phyloP scores from a whole-genome alignment of 2,329 filamentous ascomycete genomes.

The Microascus cirrosus region DNA sequence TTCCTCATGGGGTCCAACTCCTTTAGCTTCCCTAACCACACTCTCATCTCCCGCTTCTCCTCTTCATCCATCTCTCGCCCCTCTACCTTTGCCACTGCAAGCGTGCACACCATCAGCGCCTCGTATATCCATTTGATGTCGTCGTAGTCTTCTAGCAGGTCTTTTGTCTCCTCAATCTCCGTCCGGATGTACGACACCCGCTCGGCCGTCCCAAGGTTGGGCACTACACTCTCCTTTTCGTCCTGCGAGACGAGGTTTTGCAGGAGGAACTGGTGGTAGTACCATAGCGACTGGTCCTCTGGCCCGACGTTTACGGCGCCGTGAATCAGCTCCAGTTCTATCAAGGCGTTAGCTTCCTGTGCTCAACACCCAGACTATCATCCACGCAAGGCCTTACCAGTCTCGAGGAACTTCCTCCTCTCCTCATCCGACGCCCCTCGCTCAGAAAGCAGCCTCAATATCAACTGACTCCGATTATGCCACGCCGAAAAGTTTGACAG shows the following conservation, averaged over 20 bases:
- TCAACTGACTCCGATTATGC: conserved; percentile 82
- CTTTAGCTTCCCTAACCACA: conserved; percentile 55
- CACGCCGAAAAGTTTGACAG: conserved; percentile 96
- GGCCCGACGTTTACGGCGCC: conserved; percentile 78
- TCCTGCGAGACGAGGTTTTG: conserved; percentile 47
- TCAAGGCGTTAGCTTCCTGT: background rate
- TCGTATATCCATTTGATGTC: conserved; percentile 79
- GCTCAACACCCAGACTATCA: background rate
- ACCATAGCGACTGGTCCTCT: conserved; percentile 93
- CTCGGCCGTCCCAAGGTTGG: conserved; percentile 48
- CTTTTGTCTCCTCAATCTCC: conserved; percentile 66
- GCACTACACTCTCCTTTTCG: conserved; percentile 47
- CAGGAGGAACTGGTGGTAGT: conserved; percentile 86
- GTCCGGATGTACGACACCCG: conserved; percentile 53
- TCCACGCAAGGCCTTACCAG: conserved; percentile 34
- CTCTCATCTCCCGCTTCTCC: conserved; percentile 32
- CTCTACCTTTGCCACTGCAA: conserved; percentile 44
- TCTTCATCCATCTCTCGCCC: conserved; percentile 23
- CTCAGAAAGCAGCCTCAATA: conserved; percentile 64
- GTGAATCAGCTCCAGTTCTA: conserved; percentile 65
- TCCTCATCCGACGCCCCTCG: conserved; percentile 50
- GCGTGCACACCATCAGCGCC: conserved; percentile 64
- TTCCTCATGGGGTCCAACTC: conserved; percentile 62
- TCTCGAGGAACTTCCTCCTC: conserved; percentile 59
- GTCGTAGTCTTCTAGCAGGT: conserved; percentile 47